Evolutionary conservation across 1,284 basidiomycete genomes (phyloP).

Genomic region (Mrakiaceae sp.): DNA sequence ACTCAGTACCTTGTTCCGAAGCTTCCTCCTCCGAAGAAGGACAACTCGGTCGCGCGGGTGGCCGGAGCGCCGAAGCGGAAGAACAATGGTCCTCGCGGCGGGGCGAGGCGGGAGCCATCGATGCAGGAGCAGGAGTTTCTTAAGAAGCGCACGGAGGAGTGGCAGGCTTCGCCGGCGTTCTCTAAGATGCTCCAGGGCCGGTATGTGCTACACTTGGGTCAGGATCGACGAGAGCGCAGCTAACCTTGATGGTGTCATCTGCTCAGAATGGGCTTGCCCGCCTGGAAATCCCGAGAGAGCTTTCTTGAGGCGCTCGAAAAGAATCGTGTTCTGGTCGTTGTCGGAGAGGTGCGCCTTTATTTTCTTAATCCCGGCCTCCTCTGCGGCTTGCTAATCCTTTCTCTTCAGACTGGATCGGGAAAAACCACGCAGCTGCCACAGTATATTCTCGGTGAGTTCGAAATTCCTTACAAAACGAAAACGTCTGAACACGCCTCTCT

Average conservation of each 20-base stretch:
- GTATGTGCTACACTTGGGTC: too few species aligned
- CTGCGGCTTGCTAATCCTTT: conserved; percentile 22
- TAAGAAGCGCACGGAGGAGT: conserved; percentile 36
- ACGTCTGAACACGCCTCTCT: conserved; percentile 20
- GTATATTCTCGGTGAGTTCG: conserved; percentile 48
- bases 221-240: too few species aligned
- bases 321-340: conserved; percentile 64
- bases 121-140: conserved; percentile 49
- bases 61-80: not conserved
- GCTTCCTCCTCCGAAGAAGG: conserved; percentile 11
- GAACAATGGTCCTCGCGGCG: not conserved
- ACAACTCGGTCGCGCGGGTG: not conserved
- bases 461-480: not conserved
- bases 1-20: conserved; percentile 50
- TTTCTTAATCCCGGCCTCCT: conserved; percentile 11
- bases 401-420: conserved; percentile 55
- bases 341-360: conserved; percentile 55
- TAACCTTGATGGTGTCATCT: too few species aligned
- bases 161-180: conserved; percentile 46
- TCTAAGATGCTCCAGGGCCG: conserved; percentile 42
- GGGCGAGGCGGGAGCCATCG: conserved; percentile 40
- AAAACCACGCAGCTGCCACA: conserved; percentile 72
- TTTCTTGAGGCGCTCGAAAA: conserved; percentile 52
- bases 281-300: conserved; percentile 52
- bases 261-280: conserved; percentile 54